These are phyloP conservation scores for Trifolium repens DNA, from an alignment of 306 rosid genomes.

Conservation along the genomic window DNA sequence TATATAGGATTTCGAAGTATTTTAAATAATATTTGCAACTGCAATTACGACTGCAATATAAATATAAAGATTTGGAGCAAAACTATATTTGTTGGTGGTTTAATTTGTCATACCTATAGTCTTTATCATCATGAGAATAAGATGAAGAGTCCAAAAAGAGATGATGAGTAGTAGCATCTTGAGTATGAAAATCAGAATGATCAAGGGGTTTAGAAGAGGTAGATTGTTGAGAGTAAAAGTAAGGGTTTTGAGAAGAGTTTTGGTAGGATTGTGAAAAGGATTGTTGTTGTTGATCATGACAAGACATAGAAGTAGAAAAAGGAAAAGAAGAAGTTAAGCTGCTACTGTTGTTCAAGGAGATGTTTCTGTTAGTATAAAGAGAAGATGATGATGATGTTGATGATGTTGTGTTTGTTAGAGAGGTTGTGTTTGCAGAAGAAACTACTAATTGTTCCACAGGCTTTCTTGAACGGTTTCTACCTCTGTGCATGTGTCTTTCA, in stretches of 20 bases:
- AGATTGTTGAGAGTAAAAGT: slow-evolving; percentile 51
- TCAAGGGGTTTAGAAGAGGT: slow-evolving; percentile 61
- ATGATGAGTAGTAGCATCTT: slow-evolving; percentile 57
- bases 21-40: not conserved
- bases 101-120: slow-evolving; percentile 62
- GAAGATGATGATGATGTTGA: not conserved
- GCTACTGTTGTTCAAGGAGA: slow-evolving; percentile 44
- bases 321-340: slow-evolving; percentile 51
- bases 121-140: slow-evolving; percentile 62
- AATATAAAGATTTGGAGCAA: no score
- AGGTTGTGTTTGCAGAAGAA: slow-evolving; percentile 50
- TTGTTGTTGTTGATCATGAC: slow-evolving; percentile 27
- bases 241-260: slow-evolving; percentile 45
- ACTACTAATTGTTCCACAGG: slow-evolving; percentile 80
- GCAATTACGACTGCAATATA: not conserved
- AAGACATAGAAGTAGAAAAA: slow-evolving; percentile 42
- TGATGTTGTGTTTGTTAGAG: slow-evolving; percentile 42
- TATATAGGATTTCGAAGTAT: not conserved
- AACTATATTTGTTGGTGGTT: not conserved
- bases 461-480: slow-evolving; percentile 99
- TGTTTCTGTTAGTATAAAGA: slow-evolving; percentile 43
- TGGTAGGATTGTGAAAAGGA: slow-evolving; percentile 56
- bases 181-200: slow-evolving; percentile 53
- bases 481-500: slow-evolving; percentile 99
- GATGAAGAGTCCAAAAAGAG: slow-evolving; percentile 68